Base-by-base conservation (phyloP, 2,329 filamentous ascomycete genomes). In the Fusarium tanahbumbuense region DNA sequence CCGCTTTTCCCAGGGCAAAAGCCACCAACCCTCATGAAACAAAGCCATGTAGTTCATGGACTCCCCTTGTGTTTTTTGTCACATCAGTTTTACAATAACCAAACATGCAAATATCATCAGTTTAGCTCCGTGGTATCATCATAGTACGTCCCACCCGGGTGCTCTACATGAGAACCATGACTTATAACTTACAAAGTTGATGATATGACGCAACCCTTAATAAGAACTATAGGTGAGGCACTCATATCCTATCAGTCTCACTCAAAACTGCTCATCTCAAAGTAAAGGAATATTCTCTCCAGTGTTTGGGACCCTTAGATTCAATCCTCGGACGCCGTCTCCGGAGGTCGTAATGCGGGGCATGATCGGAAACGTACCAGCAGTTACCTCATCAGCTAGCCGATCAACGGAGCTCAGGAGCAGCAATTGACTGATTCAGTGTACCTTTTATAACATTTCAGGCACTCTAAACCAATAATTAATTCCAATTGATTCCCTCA, bases 331-430 rank as follows among this genome's bases (percentile, higher is more conserved):
- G 56, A n/a, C 50, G 59, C 68, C 57, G 68, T 64, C 34, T 60
- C 65, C 65, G 69, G 69, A 71, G 68, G 61, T 62, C 52, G 57
- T 46, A 62, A 27, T 68, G 69, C 65, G 69, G 69, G 68, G 69
- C 55, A 41, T 34, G 41, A n/a, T 53, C 12, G 23, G 40, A 37
- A 18, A 28, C 49, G 53, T 56, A 41, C 46, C 53, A 46, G 34
- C 30, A 61, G 60, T 63, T 59, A 64, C 68, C 71, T 71, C 63
- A 70, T 70, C 61, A 67, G 56, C 57, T 63, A 70, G 71, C 71
- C 71, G 71, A 71, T 73, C 62, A 70, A 73, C 71, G 70, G 70
- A 73, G 70, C 70, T 40, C 59, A 57, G 46, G 23, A 60, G 57
- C 44, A 56, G 55, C 56, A 54, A 66, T 63, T 52, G 46, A 52